phyloP scores from a whole-genome alignment of 1,139 yeast species.

The Sugiyamaella novakii region DNA sequence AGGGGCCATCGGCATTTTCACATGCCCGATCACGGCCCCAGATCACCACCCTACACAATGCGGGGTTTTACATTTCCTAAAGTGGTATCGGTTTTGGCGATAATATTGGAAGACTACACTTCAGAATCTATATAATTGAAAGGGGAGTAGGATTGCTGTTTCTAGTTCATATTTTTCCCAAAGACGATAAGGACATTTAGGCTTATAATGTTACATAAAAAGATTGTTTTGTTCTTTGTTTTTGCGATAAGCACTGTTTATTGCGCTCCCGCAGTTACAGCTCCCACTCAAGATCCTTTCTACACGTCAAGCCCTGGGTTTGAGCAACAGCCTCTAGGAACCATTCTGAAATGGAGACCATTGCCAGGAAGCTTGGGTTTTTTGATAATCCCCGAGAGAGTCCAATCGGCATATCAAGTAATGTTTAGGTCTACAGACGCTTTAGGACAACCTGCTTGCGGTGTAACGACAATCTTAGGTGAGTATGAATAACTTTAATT shows the following conservation, averaged over 20 bases:
- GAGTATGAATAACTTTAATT: background rate
- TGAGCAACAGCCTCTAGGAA: conserved; percentile 25
- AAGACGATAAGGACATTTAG: too few species aligned
- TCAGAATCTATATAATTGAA: too few species aligned
- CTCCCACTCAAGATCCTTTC: conserved; percentile 32
- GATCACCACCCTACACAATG: too few species aligned
- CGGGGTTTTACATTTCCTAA: too few species aligned
- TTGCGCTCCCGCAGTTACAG: background rate
- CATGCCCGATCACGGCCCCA: too few species aligned
- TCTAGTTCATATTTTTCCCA: too few species aligned
- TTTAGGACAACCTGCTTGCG: conserved; percentile 31
- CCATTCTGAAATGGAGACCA: conserved; percentile 25
- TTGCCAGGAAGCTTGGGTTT: conserved; percentile 24
- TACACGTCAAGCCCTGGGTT: conserved; percentile 30
- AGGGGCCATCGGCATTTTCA: too few species aligned
- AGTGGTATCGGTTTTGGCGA: too few species aligned
- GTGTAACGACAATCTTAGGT: conserved; percentile 36
- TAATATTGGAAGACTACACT: too few species aligned
- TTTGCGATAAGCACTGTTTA: background rate
- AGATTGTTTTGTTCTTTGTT: too few species aligned
- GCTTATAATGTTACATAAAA: too few species aligned
- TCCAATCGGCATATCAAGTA: conserved; percentile 34
- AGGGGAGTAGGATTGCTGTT: too few species aligned
- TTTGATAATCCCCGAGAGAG: conserved; percentile 10
- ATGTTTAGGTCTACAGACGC: conserved; percentile 34